A percentile compares a stretch with the other conserved stretches of the same genome.
These are phyloP conservation scores for Phlyctochytrium bullatum DNA, from an alignment of 192 early-diverging fungal species.

Conservation along the genomic window DNA sequence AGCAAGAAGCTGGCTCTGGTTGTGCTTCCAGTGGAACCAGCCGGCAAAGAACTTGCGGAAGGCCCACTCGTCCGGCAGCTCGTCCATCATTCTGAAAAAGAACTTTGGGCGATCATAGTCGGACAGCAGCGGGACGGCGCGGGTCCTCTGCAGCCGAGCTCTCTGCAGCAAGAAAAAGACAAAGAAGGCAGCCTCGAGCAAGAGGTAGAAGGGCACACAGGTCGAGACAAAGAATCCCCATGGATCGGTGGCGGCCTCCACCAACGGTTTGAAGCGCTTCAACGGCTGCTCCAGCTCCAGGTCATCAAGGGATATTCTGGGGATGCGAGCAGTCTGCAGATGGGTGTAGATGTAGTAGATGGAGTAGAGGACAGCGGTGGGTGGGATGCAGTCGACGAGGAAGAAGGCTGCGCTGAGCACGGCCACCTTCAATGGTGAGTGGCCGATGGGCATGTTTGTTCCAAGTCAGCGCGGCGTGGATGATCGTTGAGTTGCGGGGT, in stretches of 20 bases:
- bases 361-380: constrained; percentile 10
- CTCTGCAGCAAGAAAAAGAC: constrained; percentile 25
- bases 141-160: constrained; percentile 15
- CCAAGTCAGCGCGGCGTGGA: too few species aligned
- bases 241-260: not conserved
- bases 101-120: constrained; percentile 8
- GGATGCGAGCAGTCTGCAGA: not conserved
- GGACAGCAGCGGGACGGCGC: constrained; percentile 5
- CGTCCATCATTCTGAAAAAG: constrained; percentile 24
- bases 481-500: not conserved
- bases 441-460: constrained; percentile 31
- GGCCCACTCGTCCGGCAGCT: not conserved
- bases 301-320: not conserved
- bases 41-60: constrained; percentile 28
- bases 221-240: not conserved
- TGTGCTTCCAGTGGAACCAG: constrained; percentile 27
- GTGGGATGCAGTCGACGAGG: constrained; percentile 19
- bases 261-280: not conserved
- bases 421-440: constrained; percentile 13
- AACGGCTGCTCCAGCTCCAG: not conserved
- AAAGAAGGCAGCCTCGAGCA: constrained; percentile 23
- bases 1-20: constrained; percentile 13
- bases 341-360: constrained; percentile 9
- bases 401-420: constrained; percentile 5
- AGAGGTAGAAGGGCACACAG: constrained; percentile 13